Percentiles rank a stretch among this genome's conserved stretches.
Conservation (phyloP, 768 basidiomycete species). For the Strobilomyces echinocephalus region DNA sequence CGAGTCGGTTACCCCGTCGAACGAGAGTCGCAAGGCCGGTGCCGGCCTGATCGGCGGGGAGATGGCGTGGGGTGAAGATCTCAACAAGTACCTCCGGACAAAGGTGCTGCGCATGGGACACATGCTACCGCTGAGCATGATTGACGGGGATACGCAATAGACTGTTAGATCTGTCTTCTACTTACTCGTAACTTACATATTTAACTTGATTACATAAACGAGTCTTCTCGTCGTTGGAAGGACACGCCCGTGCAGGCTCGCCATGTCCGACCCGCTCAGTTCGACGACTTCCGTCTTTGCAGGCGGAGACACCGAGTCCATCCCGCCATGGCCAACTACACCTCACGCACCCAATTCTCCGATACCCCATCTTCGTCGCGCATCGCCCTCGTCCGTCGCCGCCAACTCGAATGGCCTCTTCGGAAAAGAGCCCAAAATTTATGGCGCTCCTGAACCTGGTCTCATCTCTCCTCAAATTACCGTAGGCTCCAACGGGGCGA, state of each 20-base stretch:
- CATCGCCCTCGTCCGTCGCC: slow-evolving; percentile 46
- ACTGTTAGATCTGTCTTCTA: background rate
- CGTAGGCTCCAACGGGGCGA: slow-evolving; percentile 61
- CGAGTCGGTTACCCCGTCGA: slow-evolving; percentile 4
- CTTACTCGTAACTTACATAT: background rate
- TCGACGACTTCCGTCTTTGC: slow-evolving; percentile 52
- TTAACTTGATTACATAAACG: background rate
- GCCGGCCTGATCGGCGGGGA: slow-evolving; percentile 80
- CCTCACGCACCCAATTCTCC: slow-evolving; percentile 69
- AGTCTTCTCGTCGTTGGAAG: background rate
- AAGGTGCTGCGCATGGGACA: slow-evolving; percentile 99
- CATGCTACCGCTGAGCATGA: slow-evolving; percentile 55
- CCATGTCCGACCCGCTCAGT: slow-evolving; percentile 72
- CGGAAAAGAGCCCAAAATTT: slow-evolving; percentile 80
- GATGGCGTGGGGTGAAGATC: slow-evolving; percentile 71
- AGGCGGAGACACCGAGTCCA: slow-evolving; percentile 40
- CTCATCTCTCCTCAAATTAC: slow-evolving; percentile 72
- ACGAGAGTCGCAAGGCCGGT: slow-evolving; percentile 45
- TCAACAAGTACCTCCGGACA: slow-evolving; percentile 93
- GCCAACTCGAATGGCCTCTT: slow-evolving; percentile 54
- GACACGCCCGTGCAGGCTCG: background rate
- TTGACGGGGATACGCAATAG: slow-evolving; percentile 8
- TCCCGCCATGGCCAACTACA: slow-evolving; percentile 76
- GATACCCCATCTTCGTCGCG: slow-evolving; percentile 65
- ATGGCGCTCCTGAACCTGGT: slow-evolving; percentile 80